phyloP scores from a whole-genome alignment of 1,284 basidiomycete genomes.

The Polyporus tsugae region DNA sequence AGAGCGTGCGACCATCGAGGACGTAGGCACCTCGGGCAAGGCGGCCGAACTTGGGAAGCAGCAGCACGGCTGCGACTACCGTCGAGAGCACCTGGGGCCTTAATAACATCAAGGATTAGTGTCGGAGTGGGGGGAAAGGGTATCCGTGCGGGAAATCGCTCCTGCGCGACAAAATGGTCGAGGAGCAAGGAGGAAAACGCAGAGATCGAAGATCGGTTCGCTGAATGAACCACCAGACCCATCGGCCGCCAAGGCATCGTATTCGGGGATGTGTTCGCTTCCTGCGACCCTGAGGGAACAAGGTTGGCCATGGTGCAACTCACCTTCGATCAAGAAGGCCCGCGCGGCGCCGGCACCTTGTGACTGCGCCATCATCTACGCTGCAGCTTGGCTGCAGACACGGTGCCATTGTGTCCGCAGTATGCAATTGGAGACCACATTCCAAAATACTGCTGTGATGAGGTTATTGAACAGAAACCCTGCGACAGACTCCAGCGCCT shows the following conservation, averaged over 20 bases:
- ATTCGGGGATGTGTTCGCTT: not conserved
- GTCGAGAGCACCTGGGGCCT: not conserved
- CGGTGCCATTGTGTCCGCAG: too few relatives aligned
- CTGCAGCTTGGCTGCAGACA: not conserved
- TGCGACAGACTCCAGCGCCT: too few relatives aligned
- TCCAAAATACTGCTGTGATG: too few relatives aligned
- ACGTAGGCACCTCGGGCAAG: conserved; percentile 7
- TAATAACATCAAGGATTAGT: not conserved
- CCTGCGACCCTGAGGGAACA: not conserved
- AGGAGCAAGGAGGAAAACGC: not conserved
- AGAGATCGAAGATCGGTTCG: not conserved
- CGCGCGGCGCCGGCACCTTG: not conserved
- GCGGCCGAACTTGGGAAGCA: conserved; percentile 11
- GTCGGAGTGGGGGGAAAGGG: not conserved
- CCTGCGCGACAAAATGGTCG: not conserved
- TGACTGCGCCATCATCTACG: not conserved
- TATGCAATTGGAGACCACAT: too few relatives aligned
- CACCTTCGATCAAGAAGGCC: not conserved
- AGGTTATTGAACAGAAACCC: too few relatives aligned
- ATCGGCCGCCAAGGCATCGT: not conserved
- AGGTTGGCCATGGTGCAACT: not conserved
- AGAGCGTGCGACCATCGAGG: conserved; percentile 5
- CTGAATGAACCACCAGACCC: not conserved
- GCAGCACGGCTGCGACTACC: not conserved
- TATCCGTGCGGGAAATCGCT: not conserved